phyloP scores from a whole-genome alignment of 2,329 filamentous ascomycete species.

The Phialocephala subalpina region DNA sequence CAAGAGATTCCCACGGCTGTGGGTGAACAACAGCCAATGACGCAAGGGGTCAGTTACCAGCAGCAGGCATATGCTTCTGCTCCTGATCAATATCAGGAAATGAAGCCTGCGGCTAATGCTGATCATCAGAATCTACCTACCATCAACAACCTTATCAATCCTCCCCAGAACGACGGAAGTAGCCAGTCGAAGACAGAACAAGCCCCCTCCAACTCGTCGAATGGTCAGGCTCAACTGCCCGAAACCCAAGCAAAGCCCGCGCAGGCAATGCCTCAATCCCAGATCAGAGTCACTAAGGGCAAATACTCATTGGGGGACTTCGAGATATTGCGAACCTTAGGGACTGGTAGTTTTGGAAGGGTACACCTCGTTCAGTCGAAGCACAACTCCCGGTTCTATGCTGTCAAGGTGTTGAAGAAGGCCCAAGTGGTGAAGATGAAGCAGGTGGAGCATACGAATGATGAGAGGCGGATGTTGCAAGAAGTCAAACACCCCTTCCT shows the following conservation, averaged over 20 bases:
- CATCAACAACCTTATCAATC: slow-evolving; percentile 86
- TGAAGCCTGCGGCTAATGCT: slow-evolving; percentile 35
- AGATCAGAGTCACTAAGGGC: slow-evolving; percentile 82
- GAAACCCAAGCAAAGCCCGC: slow-evolving; percentile 23
- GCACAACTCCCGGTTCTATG: slow-evolving; percentile 98
- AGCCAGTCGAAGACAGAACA: slow-evolving; percentile 43
- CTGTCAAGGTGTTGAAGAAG: slow-evolving; percentile 98
- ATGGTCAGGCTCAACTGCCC: slow-evolving; percentile 18
- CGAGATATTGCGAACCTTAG: slow-evolving; percentile 86
- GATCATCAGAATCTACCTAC: slow-evolving; percentile 73
- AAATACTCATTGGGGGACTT: slow-evolving; percentile 97
- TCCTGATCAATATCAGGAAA: background rate
- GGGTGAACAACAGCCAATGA: slow-evolving; percentile 43
- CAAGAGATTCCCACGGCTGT: slow-evolving; percentile 40
- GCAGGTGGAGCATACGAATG: slow-evolving; percentile 99
- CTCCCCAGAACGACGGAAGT: slow-evolving; percentile 59
- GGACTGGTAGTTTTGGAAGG: slow-evolving; percentile 95
- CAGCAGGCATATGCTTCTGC: slow-evolving; percentile 39
- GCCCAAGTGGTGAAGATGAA: slow-evolving; percentile 99
- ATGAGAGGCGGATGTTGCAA: slow-evolving; percentile 94
- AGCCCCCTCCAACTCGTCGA: slow-evolving; percentile 22
- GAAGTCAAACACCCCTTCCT: slow-evolving; percentile 98
- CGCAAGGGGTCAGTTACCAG: slow-evolving; percentile 43
- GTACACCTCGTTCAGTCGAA: slow-evolving; percentile 97
- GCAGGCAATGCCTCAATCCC: slow-evolving; percentile 25